Evolutionary conservation across 495 filamentous ascomycete species (phyloP).

Genomic region (Podospora didyma): DNA sequence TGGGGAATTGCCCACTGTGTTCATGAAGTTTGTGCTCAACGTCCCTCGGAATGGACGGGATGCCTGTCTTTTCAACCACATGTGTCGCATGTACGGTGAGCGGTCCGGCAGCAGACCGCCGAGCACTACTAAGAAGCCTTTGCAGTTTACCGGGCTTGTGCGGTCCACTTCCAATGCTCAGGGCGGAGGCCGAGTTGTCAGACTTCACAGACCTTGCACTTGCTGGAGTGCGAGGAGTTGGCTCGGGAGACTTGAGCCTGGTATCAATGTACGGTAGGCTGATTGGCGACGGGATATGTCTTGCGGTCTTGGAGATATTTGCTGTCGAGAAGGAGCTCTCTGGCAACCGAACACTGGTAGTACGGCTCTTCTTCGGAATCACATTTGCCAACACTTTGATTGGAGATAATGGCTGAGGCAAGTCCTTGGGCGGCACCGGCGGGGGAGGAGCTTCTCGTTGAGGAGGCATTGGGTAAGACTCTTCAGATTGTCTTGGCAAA

Average conservation of each 20-base stretch:
- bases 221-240: constrained; percentile 18
- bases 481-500: not conserved
- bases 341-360: not conserved
- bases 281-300: constrained; percentile 6
- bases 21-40: constrained; percentile 34
- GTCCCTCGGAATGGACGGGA: constrained; percentile 31
- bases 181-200: constrained; percentile 22
- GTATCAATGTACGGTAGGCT: not conserved
- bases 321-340: not conserved
- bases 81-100: constrained; percentile 29
- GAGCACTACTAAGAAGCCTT: constrained; percentile 35
- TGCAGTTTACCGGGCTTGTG: constrained; percentile 36
- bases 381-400: constrained; percentile 5
- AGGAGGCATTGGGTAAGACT: constrained; percentile 2
- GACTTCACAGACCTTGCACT: constrained; percentile 25
- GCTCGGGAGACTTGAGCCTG: constrained; percentile 18
- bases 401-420: not conserved
- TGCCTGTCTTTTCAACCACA: constrained; percentile 19
- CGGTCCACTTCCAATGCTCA: constrained; percentile 31
- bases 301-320: constrained; percentile 2
- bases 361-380: constrained; percentile 3
- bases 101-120: constrained; percentile 19
- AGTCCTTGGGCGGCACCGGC: constrained; percentile 30
- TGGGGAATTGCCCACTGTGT: constrained; percentile 24
- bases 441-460: constrained; percentile 24